Evolutionary conservation across 148 eudicot genomes (phyloP).

Genomic region (Diospyros lotus): DNA sequence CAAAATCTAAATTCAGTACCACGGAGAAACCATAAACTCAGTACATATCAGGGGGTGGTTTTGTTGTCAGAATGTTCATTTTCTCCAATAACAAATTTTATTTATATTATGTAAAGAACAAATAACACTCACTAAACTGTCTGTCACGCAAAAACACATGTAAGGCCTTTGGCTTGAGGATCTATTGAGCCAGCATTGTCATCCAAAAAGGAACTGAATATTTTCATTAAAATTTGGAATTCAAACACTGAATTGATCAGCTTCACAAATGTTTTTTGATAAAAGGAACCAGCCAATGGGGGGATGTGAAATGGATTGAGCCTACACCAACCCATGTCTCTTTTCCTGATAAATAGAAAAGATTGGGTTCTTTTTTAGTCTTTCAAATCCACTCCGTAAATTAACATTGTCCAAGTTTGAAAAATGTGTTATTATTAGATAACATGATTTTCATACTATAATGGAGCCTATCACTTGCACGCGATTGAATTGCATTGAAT

Average conservation of each 20-base stretch:
- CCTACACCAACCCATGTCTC: too few species aligned
- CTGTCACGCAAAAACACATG: neutral
- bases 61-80: neutral
- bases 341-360: neutral
- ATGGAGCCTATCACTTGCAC: neutral
- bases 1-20: neutral
- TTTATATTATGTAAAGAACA: neutral
- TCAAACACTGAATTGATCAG: too few species aligned
- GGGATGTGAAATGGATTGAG: too few species aligned
- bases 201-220: neutral
- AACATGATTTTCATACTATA: neutral
- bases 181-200: neutral
- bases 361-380: neutral
- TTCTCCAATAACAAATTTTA: neutral
- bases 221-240: neutral
- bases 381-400: neutral
- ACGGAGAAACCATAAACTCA: neutral
- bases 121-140: neutral
- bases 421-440: neutral
- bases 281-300: too few species aligned
- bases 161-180: neutral
- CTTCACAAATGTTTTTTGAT: too few species aligned
- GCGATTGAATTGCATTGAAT: neutral
- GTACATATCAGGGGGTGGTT: neutral
- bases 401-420: neutral